phyloP scores from a whole-genome alignment of 768 basidiomycete species.

The Butyriboletus loyo region DNA sequence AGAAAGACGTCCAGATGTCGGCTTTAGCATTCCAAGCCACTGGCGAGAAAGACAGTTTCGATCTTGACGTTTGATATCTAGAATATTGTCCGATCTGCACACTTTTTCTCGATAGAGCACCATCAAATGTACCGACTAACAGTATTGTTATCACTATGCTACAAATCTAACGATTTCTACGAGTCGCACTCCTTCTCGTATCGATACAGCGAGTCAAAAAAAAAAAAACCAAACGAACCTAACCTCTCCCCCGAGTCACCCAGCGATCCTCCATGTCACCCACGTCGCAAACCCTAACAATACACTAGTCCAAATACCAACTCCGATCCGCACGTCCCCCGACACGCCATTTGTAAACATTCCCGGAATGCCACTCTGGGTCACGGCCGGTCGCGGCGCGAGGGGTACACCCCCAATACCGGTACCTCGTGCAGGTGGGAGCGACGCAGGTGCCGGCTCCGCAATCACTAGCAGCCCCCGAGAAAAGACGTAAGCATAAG shows the following conservation, averaged over 20 bases:
- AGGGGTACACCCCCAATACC: slow-evolving; percentile 31
- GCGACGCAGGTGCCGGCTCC: slow-evolving; percentile 39
- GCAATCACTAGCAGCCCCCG: slow-evolving; percentile 33
- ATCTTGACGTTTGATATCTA: not conserved
- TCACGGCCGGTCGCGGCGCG: slow-evolving; percentile 16
- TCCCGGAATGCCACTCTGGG: slow-evolving; percentile 5
- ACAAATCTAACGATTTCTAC: slow-evolving; percentile 6
- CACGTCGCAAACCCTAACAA: slow-evolving; percentile 16
- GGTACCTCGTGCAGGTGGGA: slow-evolving; percentile 21
- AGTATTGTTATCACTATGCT: not conserved
- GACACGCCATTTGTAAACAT: slow-evolving; percentile 17
- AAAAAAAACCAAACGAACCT: not conserved
- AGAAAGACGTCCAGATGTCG: not conserved
- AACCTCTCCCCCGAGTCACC: slow-evolving; percentile 1
- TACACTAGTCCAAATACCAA: slow-evolving; percentile 18
- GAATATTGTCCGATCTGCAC: too few species aligned
- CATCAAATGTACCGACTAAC: too few species aligned
- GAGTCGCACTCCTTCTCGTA: not conserved
- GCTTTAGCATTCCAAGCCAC: not conserved
- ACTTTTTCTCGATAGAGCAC: not conserved
- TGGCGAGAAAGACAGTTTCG: not conserved
- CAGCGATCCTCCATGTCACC: slow-evolving; percentile 16
- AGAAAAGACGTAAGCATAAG: not conserved
- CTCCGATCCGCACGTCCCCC: slow-evolving; percentile 2
- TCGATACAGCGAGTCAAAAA: slow-evolving; percentile 2